Percentiles rank a stretch among this genome's conserved stretches.
Evolutionary conservation across 1,139 yeast genomes (phyloP).

Genomic region (Geotrichum fermentans): DNA sequence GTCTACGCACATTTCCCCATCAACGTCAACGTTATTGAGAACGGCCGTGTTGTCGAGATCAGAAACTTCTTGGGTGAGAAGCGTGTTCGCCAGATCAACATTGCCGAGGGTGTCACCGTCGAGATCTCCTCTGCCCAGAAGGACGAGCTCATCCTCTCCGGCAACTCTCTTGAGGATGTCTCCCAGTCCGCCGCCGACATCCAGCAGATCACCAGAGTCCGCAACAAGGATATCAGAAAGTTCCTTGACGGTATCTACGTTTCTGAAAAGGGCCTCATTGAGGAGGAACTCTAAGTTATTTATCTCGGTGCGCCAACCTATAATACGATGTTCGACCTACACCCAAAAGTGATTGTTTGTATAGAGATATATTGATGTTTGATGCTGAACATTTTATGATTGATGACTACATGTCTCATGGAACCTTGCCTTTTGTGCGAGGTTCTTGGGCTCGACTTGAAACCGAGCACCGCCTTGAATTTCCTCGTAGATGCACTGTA

Average conservation of each 20-base stretch:
- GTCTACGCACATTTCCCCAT: constrained; percentile 99
- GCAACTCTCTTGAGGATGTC: constrained; percentile 97
- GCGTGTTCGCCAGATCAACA: constrained; percentile 81
- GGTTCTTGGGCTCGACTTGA: constrained; percentile 19
- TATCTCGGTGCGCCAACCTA: not conserved
- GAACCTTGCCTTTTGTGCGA: constrained; percentile 4
- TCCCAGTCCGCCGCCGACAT: constrained; percentile 98
- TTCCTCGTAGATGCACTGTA: not conserved
- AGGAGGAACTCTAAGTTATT: constrained; percentile 49
- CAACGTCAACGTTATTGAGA: constrained; percentile 88
- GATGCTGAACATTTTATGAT: not conserved
- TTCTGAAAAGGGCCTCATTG: constrained; percentile 90
- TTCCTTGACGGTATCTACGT: constrained; percentile 99
- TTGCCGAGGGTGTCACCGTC: constrained; percentile 88
- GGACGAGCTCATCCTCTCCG: constrained; percentile 89
- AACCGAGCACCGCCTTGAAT: constrained; percentile 18
- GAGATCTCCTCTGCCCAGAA: constrained; percentile 79
- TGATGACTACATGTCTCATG: not conserved
- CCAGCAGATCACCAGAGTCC: constrained; percentile 97
- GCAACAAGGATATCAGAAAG: constrained; percentile 99
- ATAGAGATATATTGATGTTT: constrained; percentile 7
- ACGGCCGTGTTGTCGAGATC: constrained; percentile 79
- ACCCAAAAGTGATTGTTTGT: constrained; percentile 10
- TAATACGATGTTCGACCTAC: not conserved
- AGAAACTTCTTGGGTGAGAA: constrained; percentile 99